Evolutionary conservation across 116 monocot genomes (phyloP).

Genomic region (Phalaenopsis hybrid): DNA sequence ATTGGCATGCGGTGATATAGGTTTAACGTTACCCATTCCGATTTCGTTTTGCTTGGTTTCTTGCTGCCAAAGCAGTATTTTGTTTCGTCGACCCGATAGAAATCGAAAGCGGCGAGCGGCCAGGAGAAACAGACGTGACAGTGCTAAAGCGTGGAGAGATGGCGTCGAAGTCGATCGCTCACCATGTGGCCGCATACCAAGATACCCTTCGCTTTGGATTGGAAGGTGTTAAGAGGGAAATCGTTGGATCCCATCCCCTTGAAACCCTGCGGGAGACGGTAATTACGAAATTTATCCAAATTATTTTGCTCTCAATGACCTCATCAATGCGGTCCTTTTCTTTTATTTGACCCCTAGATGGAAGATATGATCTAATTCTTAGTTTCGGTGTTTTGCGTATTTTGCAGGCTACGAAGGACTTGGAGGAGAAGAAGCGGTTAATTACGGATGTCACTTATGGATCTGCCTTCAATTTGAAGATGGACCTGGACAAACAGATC

Average conservation of each 20-base stretch:
- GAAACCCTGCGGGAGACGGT: constrained; percentile 48
- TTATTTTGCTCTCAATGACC: background rate
- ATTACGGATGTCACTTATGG: constrained; percentile 45
- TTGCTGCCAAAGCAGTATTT: background rate
- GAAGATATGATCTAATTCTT: background rate
- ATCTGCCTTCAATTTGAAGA: constrained; percentile 47
- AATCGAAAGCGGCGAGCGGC: background rate
- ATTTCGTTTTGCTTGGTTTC: background rate
- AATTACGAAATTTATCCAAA: constrained; percentile 5
- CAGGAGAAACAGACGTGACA: background rate
- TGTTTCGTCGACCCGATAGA: background rate
- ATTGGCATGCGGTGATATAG: too few species aligned
- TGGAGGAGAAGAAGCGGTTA: constrained; percentile 51
- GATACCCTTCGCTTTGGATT: constrained; percentile 78
- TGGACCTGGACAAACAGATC: constrained; percentile 55
- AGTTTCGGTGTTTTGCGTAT: background rate
- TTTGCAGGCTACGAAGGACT: constrained; percentile 21
- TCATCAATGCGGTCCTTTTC: background rate
- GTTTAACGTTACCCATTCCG: too few species aligned
- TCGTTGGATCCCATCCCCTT: constrained; percentile 68
- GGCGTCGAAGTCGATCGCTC: constrained; percentile 28
- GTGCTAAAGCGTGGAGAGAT: background rate
- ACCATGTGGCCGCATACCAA: constrained; percentile 39
- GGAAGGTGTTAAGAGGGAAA: constrained; percentile 64
- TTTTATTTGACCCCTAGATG: background rate